Percentiles rank a stretch among this genome's conserved stretches.
phyloP scores from a whole-genome alignment of 2,329 filamentous ascomycete species.

The Colletotrichum cordylinicola region DNA sequence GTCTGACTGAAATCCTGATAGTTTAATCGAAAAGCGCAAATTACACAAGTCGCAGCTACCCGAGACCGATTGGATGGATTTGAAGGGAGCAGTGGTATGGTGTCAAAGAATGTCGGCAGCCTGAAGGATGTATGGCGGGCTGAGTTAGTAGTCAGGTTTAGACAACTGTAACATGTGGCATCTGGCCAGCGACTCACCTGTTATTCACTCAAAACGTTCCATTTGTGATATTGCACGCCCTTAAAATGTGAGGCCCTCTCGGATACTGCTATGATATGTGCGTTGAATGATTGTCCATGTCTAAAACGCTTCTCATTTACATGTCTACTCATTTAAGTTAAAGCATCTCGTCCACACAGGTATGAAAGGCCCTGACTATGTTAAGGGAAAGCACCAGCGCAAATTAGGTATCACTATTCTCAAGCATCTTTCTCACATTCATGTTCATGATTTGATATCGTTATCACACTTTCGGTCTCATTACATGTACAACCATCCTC shows the following conservation, averaged over 20 bases:
- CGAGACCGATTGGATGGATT: background rate
- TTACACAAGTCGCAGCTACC: background rate
- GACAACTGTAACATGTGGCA: background rate
- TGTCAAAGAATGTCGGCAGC: background rate
- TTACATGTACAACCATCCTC: background rate
- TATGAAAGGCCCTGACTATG: too few species aligned
- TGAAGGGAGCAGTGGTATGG: background rate
- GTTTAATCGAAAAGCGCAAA: rapidly evolving
- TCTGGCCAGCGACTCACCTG: background rate
- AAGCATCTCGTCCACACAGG: too few species aligned
- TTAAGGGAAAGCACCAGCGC: too few species aligned
- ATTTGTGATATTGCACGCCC: background rate
- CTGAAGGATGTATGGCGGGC: background rate
- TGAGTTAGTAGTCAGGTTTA: background rate
- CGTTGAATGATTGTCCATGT: too few species aligned
- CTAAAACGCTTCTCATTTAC: too few species aligned
- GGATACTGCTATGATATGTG: too few species aligned
- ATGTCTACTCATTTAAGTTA: too few species aligned
- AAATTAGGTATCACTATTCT: too few species aligned
- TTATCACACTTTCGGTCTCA: too few species aligned
- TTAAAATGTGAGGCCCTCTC: background rate
- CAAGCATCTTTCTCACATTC: background rate
- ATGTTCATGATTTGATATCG: background rate
- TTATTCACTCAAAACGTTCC: background rate
- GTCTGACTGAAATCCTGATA: background rate